phyloP scores from a whole-genome alignment of 371 early-diverging fungal species.

The Mucor saturninus region DNA sequence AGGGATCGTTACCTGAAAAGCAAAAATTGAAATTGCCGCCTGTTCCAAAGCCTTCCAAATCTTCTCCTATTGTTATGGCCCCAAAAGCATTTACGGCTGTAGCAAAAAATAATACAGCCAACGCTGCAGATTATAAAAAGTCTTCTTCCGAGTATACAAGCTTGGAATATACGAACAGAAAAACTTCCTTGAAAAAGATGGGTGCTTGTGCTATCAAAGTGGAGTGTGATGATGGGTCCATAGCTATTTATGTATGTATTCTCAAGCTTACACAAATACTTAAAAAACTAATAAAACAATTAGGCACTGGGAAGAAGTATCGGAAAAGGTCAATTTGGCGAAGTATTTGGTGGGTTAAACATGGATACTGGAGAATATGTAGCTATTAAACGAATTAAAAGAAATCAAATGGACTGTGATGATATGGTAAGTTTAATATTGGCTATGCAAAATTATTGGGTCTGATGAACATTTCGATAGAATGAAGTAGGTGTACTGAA shows the following conservation, averaged over 20 bases:
- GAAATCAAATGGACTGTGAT: slow-evolving; percentile 64
- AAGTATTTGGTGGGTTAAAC: slow-evolving; percentile 84
- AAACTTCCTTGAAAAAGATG: slow-evolving; percentile 34
- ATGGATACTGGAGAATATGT: slow-evolving; percentile 85
- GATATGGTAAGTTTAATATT: slow-evolving; percentile 48
- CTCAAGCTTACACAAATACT: neutral
- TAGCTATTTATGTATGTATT: slow-evolving; percentile 31
- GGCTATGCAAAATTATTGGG: neutral
- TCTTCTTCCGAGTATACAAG: slow-evolving; percentile 1
- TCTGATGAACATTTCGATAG: slow-evolving; percentile 17
- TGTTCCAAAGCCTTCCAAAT: slow-evolving; percentile 22
- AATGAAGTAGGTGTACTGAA: slow-evolving; percentile 78
- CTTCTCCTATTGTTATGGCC: slow-evolving; percentile 16
- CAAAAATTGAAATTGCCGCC: neutral
- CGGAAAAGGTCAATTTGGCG: slow-evolving; percentile 91
- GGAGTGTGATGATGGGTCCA: slow-evolving; percentile 23
- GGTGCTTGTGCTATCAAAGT: slow-evolving; percentile 21
- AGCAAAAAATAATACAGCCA: neutral
- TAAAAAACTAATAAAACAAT: neutral
- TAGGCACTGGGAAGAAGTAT: slow-evolving; percentile 88
- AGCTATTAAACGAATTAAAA: slow-evolving; percentile 85
- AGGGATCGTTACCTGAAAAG: neutral
- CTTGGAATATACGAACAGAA: slow-evolving; percentile 14
- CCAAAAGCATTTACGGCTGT: slow-evolving; percentile 1
- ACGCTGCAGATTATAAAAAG: neutral